A percentile compares a stretch with the other conserved stretches of the same genome.
Evolutionary conservation across 768 basidiomycete genomes (phyloP).

Genomic region (Boletus vinaceobasis): DNA sequence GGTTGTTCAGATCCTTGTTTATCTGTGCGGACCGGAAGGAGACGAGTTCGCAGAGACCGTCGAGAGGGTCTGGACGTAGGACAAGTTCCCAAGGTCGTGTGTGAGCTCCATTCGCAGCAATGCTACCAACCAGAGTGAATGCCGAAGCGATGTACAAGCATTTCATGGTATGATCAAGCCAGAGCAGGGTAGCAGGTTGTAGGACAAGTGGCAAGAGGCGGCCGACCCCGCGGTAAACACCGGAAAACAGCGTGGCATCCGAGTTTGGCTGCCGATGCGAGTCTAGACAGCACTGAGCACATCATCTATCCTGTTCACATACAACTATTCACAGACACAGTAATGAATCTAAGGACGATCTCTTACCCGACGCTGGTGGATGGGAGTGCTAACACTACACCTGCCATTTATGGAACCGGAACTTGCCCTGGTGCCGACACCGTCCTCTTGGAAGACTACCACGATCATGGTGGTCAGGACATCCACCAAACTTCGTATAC

Average conservation of each 20-base stretch:
- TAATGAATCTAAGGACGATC: background rate
- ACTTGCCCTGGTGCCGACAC: background rate
- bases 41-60: constrained; percentile 16
- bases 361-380: background rate
- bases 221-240: background rate
- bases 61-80: constrained; percentile 15
- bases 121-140: constrained; percentile 2
- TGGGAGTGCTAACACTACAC: constrained; percentile 16
- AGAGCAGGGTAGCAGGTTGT: too few species aligned
- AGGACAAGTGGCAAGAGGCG: background rate
- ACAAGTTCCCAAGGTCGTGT: constrained; percentile 64
- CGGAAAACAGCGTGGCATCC: constrained; percentile 1
- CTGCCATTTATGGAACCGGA: constrained; percentile 24
- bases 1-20: constrained; percentile 17
- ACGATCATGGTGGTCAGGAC: constrained; percentile 22
- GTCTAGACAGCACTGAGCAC: too few species aligned
- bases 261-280: background rate
- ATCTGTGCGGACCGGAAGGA: constrained; percentile 19
- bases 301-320: background rate
- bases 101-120: constrained; percentile 46
- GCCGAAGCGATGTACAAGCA: background rate
- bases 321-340: background rate
- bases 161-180: constrained; percentile 11
- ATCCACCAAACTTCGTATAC: constrained; percentile 52
- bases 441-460: constrained; percentile 6